A percentile compares a stretch with the other conserved stretches of the same genome.
These are phyloP conservation scores for Fraxinus dipetala DNA, from an alignment of 305 asterid species.

Conservation along the genomic window DNA sequence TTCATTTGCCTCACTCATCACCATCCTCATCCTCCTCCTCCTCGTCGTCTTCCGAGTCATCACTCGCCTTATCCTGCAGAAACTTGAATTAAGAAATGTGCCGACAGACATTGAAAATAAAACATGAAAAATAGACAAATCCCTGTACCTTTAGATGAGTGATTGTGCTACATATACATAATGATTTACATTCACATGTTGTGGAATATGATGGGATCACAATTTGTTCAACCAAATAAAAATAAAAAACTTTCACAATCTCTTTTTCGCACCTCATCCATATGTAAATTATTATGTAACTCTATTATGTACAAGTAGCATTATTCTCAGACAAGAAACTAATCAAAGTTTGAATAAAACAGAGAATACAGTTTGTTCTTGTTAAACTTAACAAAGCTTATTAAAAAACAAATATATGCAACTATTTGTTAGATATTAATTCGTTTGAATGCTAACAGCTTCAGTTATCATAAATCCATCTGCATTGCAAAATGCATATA, in stretches of 20 bases:
- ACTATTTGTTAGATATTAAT: not conserved
- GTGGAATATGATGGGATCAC: too few species aligned
- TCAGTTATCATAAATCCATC: not conserved
- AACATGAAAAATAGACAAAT: not conserved
- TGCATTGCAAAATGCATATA: not conserved
- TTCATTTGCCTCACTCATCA: conserved; percentile 20
- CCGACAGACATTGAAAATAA: not conserved
- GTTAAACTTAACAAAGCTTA: not conserved
- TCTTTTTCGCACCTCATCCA: too few species aligned
- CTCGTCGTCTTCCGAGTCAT: conserved; percentile 60
- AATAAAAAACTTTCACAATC: too few species aligned
- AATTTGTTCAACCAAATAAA: too few species aligned
- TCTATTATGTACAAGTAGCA: too few species aligned
- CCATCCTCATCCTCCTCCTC: conserved; percentile 47
- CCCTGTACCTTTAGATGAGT: not conserved
- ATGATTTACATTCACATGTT: too few species aligned
- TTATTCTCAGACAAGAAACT: not conserved
- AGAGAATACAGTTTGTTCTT: not conserved
- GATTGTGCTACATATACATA: too few species aligned
- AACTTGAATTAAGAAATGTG: conserved; percentile 18
- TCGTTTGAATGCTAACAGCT: not conserved
- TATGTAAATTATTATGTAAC: too few species aligned
- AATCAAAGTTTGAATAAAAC: not conserved
- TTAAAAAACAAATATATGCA: not conserved
- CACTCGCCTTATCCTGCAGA: conserved; percentile 56